Evolutionary conservation across 192 early-diverging fungal species (phyloP), one percentile per base, ranked within the genome.

Genomic region (Coemansia sp.): DNA sequence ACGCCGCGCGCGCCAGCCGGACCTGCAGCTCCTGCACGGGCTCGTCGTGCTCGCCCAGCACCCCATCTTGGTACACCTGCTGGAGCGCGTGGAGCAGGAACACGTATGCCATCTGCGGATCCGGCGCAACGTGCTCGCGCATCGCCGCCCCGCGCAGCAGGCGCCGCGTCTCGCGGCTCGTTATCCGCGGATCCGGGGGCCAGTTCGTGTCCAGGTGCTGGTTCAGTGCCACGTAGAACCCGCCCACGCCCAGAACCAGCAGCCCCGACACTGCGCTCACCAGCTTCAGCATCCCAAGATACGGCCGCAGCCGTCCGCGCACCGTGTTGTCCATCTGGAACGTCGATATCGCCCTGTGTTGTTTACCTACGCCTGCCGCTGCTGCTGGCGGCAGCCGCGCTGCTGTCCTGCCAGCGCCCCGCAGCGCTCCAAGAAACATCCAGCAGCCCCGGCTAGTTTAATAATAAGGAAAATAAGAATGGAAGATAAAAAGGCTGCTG

Each of bases 111-210:
- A 75, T 59, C 12, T 64, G 70, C 13, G 78, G 60, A 51, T 75
- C 70, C 4, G 78, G 78, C 44, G 74, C 78, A n/a, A 81, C 43
- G 43, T 75, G 70, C 61, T 81, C 78, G 43, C 78, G 73, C 61
- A 81, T 13, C 19, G 73, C 66, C 1, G 78, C 78, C 0, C 78
- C 78, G 17, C 78, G 73, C 49, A 81, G 49, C 3, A 81, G 54
- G 40, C 39, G 54, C 12, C 78, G 72, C 20, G 73, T 81, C 39
- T 61, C 69, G 11, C 32, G 25, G 22, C 42, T 42, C 5, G 56
- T 68, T 8, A 81, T 58, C 38, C 49, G 61, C 0, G 69, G 12
- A 7, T 65, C 53, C 5, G 43, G 32, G 0, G 78, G 78, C 41
- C 62, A 81, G 6, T 64, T 75, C 5, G 13, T 20, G 41, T 75